These are phyloP conservation scores for Pseudocercospora crystallina DNA, from an alignment of 2,329 filamentous ascomycete species.

Conservation along the genomic window DNA sequence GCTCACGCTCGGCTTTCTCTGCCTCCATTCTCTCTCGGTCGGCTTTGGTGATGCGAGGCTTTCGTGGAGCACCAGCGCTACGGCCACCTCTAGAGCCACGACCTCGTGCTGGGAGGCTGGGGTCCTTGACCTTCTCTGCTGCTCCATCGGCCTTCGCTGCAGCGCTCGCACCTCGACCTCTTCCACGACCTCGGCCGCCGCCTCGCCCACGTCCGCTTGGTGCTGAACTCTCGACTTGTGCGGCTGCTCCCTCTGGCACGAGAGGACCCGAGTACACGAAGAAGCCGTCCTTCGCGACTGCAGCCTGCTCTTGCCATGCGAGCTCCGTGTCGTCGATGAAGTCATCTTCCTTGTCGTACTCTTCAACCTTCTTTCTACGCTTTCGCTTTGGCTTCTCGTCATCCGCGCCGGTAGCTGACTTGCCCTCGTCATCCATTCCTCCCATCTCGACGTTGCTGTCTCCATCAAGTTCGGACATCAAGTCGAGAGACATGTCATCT, in stretches of 20 bases:
- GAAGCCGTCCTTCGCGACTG: slow-evolving; percentile 92
- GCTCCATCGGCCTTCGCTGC: slow-evolving; percentile 36
- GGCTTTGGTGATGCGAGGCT: slow-evolving; percentile 82
- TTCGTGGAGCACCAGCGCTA: slow-evolving; percentile 71
- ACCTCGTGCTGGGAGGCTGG: slow-evolving; percentile 36
- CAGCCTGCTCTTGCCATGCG: slow-evolving; percentile 92
- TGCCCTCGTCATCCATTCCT: slow-evolving; percentile 61
- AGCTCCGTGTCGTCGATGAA: slow-evolving; percentile 89
- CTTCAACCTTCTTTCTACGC: slow-evolving; percentile 71
- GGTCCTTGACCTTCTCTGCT: slow-evolving; percentile 28
- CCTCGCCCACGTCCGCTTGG: slow-evolving; percentile 27
- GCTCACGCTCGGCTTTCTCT: slow-evolving; percentile 75
- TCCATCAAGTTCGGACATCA: slow-evolving; percentile 61
- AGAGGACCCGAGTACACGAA: slow-evolving; percentile 96
- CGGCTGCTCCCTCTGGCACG: slow-evolving; percentile 76
- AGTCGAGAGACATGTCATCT: slow-evolving; percentile 82
- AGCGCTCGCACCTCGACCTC: slow-evolving; percentile 52
- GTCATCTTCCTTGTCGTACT: slow-evolving; percentile 67
- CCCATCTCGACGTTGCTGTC: slow-evolving; percentile 90
- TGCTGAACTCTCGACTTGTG: slow-evolving; percentile 31
- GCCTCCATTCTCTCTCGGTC: slow-evolving; percentile 78
- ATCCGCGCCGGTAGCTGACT: slow-evolving; percentile 61
- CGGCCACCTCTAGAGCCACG: slow-evolving; percentile 63
- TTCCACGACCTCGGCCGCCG: slow-evolving; percentile 55
- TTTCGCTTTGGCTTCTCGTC: slow-evolving; percentile 74